Base-by-base conservation (phyloP, 2,329 filamentous ascomycete genomes). In the Apiospora arundinis region DNA sequence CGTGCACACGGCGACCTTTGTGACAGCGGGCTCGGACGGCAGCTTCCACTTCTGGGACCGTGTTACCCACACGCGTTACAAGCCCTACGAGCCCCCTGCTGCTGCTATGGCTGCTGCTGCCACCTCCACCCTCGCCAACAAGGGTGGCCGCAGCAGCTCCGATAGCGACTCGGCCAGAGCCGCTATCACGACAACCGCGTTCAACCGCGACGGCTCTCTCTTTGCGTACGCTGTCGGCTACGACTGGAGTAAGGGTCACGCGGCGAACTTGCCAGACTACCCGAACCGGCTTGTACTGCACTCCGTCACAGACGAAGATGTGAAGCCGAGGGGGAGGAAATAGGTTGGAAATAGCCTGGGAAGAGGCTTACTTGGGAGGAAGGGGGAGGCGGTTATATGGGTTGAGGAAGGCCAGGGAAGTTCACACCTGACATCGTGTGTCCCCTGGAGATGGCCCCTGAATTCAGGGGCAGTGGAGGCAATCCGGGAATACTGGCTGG, bases 211-310 rank as follows among this genome's bases (percentile, higher is more conserved):
- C 73, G 92, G 91, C 63, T 88, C 79, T 67, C 82, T 87, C 69
- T 87, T 88, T 76, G 87, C 87, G 2, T 89, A 89, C 74, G 91
- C 91, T 1, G 85, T 92, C 49, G 91, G 90, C 77, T 93, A 93
- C 78, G 92, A 93, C 78, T 93, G 92, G 92, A 90, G 89, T 77
- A 91, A 91, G 80, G 92, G 91, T 2, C 91, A 88, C 78, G 70
- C 69, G 3, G 74, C 72, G 12, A 80, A 80, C 68, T 72, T 69
- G 25, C 70, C 74, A 1, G n/a, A 73, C 23, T 74, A 75, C 9
- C 71, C 76, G 66, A 79, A 70, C 5, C 75, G 72, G 75, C 71
- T 82, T 67, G 74, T 78, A 74, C 56, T 82, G 60, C 79, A 79
- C 65, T 45, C 72, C 6, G 76, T 81, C 8, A 23, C n/a, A 21